These are phyloP conservation scores for Lignosus rhinocerotis DNA, from an alignment of 1,284 basidiomycete genomes.

Conservation along the genomic window DNA sequence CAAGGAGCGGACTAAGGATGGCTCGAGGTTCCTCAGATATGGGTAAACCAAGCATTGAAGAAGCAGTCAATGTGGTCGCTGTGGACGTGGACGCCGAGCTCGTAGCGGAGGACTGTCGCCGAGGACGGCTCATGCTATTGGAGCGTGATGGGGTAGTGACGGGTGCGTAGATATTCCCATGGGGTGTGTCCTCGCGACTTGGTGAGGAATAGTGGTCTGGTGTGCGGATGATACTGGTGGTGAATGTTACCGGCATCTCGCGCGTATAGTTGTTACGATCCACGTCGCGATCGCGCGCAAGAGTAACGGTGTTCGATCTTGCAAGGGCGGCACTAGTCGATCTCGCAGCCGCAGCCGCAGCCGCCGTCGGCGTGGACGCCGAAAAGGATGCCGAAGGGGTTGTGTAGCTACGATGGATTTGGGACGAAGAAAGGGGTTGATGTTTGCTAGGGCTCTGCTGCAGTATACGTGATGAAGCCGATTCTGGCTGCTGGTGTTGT, in stretches of 20 bases:
- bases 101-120: constrained; percentile 22
- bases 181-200: constrained; percentile 7
- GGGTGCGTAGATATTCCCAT: constrained; percentile 30
- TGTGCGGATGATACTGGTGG: constrained; percentile 61
- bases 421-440: constrained; percentile 4
- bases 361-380: constrained; percentile 14
- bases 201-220: constrained; percentile 51
- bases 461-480: constrained; percentile 11
- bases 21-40: constrained; percentile 53
- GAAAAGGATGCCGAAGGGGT: constrained; percentile 12
- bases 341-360: neutral
- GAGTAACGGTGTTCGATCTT: too few relatives aligned
- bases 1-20: constrained; percentile 54
- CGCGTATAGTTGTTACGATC: constrained; percentile 46
- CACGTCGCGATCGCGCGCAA: constrained; percentile 7
- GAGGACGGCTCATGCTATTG: constrained; percentile 19
- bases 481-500: constrained; percentile 4
- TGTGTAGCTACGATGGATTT: constrained; percentile 15
- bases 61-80: constrained; percentile 29
- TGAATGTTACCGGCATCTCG: constrained; percentile 65
- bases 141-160: constrained; percentile 22
- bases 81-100: constrained; percentile 13
- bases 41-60: constrained; percentile 19
- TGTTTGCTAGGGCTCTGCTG: constrained; percentile 20
- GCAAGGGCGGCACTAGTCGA: constrained; percentile 15